Conservation (phyloP, 2,329 filamentous ascomycete species). For the Diaporthe ilicicola region DNA sequence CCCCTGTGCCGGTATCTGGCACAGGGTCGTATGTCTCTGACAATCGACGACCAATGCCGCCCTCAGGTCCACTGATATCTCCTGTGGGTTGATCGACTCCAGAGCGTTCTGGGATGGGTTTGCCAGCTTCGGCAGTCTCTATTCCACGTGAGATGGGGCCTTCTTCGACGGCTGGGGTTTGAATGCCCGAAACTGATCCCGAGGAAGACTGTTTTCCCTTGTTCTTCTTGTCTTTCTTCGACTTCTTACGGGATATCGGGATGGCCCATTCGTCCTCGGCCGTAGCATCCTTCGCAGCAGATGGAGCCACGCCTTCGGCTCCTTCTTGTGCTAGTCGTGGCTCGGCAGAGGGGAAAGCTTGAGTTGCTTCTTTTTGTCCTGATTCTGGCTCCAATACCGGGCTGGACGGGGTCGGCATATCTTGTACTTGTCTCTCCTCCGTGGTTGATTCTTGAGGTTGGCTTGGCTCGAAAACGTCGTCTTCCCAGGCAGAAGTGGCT, state of each 20-base stretch:
- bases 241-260: slow-evolving; percentile 41
- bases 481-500: slow-evolving; percentile 34
- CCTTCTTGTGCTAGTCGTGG: slow-evolving; percentile 24
- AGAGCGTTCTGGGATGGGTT: neutral
- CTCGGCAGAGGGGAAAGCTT: neutral
- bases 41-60: neutral
- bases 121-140: neutral
- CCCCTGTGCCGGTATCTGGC: neutral
- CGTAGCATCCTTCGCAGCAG: slow-evolving; percentile 23
- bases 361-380: neutral
- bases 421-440: slow-evolving; percentile 10
- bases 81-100: neutral
- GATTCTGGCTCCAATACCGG: neutral
- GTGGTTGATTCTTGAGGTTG: slow-evolving; percentile 27
- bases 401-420: neutral
- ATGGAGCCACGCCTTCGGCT: slow-evolving; percentile 38
- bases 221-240: slow-evolving; percentile 49
- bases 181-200: slow-evolving; percentile 30
- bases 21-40: neutral
- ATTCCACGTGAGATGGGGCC: neutral
- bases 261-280: slow-evolving; percentile 35
- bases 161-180: slow-evolving; percentile 24
- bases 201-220: slow-evolving; percentile 41
- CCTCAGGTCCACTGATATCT: neutral
- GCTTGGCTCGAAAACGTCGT: slow-evolving; percentile 23